Base-by-base conservation (phyloP, 805 yeast genomes). In the Schizosaccharomyces osmophilus region DNA sequence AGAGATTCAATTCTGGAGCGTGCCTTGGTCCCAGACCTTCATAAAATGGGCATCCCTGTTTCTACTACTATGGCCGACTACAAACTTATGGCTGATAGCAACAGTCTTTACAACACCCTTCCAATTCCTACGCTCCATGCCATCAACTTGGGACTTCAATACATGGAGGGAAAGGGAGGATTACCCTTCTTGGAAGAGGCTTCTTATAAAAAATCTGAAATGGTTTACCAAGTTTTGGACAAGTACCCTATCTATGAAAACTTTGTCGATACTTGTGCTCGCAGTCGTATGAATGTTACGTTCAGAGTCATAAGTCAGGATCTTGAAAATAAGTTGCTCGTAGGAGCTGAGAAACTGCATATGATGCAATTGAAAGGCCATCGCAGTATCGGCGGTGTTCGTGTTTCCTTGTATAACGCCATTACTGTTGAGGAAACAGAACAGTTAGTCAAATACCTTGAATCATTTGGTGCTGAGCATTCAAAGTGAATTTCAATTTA, bases 341-440 rank as follows among this genome's bases (percentile, higher is more conserved):
- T 79, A 64, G 82, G 77, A 59, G 95, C 97, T 2, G 77, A 75
- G 29, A 78, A 71, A 32, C 69, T 65, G 62, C 77, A 79, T 1
- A 76, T 93, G 64, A 74, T 82, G 4, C 97, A 97, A 5, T 77
- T 90, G 68, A 86, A 88, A 73, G 97, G 98, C 54, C 97, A 90
- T 73, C 81, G 97, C 71, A 87, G 95, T 3, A 97, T 90, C 55
- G 97, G 97, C 61, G 98, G 98, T 39, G 84, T 93, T 73, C 83
- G 98, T 72, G 89, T 94, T 17, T 88, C 97, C 15, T 75, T 88
- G 62, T 65, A 90, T 72, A 90, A 93, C 69, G 96, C 97, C 17
- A 85, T 93, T 61, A 71, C 82, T 4, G 73, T 80, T 59, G 76
- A 78, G 26, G 80, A 86, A 67, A 83, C 81, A 36, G 73, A 80